These are phyloP conservation scores for Galerina sulciceps DNA, from an alignment of 768 basidiomycete species.

Conservation along the genomic window DNA sequence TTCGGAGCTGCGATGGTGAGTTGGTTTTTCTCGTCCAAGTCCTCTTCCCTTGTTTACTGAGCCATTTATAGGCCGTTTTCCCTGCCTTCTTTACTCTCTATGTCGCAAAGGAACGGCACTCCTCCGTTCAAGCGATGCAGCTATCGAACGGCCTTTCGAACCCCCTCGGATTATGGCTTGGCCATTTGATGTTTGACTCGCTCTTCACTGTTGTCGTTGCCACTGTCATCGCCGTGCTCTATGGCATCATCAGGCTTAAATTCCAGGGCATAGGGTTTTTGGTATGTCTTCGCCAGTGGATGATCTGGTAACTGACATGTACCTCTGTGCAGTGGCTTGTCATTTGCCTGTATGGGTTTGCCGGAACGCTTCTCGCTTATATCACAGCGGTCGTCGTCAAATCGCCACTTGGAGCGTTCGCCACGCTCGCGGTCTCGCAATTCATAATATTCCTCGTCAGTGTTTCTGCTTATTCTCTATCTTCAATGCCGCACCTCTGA, in stretches of 20 bases:
- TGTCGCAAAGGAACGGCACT: slow-evolving; percentile 70
- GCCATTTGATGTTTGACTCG: slow-evolving; percentile 77
- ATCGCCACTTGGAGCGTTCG: slow-evolving; percentile 75
- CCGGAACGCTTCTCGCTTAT: slow-evolving; percentile 70
- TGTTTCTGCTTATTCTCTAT: slow-evolving; percentile 15
- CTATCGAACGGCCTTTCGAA: slow-evolving; percentile 75
- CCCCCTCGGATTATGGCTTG: slow-evolving; percentile 75
- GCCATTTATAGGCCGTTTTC: slow-evolving; percentile 58
- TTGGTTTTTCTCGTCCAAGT: not conserved
- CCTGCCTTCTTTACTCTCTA: slow-evolving; percentile 84
- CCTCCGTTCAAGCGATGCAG: slow-evolving; percentile 83
- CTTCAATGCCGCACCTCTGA: slow-evolving; percentile 46
- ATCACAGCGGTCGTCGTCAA: slow-evolving; percentile 59
- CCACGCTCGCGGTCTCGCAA: slow-evolving; percentile 71
- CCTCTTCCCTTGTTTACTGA: not conserved
- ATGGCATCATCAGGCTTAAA: slow-evolving; percentile 56
- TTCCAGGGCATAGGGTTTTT: slow-evolving; percentile 74
- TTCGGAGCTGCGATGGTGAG: slow-evolving; percentile 75
- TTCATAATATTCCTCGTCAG: slow-evolving; percentile 72
- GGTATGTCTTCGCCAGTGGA: slow-evolving; percentile 30
- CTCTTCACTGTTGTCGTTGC: slow-evolving; percentile 60
- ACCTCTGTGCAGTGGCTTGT: slow-evolving; percentile 60
- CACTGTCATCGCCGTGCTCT: slow-evolving; percentile 66
- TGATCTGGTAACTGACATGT: not conserved
- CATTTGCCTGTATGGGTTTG: slow-evolving; percentile 69